A percentile compares a stretch with the other conserved stretches of the same genome.
These are phyloP conservation scores for Quercus tomentella DNA, from an alignment of 331 rosid species.

Conservation along the genomic window DNA sequence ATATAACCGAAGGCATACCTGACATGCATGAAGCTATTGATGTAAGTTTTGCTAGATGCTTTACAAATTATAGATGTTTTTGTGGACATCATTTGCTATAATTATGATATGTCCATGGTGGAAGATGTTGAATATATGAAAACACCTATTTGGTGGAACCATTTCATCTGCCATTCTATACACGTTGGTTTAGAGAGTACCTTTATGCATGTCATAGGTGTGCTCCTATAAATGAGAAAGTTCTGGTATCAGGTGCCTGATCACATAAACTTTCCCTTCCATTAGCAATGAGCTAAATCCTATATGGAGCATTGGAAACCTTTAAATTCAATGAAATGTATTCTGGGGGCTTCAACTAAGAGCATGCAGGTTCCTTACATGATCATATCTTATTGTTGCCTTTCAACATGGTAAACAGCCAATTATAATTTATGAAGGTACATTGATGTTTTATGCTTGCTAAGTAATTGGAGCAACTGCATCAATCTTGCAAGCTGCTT, in stretches of 20 bases:
- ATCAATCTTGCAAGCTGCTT: not conserved
- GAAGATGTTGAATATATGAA: not conserved
- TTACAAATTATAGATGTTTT: not conserved
- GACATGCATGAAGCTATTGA: slow-evolving; percentile 95
- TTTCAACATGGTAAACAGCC: not conserved
- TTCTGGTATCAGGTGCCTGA: not conserved
- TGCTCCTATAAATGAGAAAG: not conserved
- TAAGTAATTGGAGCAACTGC: not conserved
- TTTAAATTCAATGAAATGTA: not conserved
- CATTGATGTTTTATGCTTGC: not conserved
- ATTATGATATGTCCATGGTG: not conserved
- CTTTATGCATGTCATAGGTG: not conserved
- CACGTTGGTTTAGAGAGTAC: not conserved
- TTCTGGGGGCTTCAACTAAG: not conserved
- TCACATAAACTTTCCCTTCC: not conserved
- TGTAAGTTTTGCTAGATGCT: slow-evolving; percentile 41
- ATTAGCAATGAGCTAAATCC: not conserved
- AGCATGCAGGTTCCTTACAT: not conserved
- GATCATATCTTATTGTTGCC: not conserved
- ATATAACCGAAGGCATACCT: slow-evolving; percentile 69
- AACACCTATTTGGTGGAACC: not conserved
- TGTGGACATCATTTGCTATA: slow-evolving; percentile 2
- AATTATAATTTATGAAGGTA: not conserved
- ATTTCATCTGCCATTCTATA: too few relatives aligned
- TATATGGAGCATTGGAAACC: not conserved